Base-by-base conservation (phyloP, 495 filamentous ascomycete genomes). In the Podospora conica region DNA sequence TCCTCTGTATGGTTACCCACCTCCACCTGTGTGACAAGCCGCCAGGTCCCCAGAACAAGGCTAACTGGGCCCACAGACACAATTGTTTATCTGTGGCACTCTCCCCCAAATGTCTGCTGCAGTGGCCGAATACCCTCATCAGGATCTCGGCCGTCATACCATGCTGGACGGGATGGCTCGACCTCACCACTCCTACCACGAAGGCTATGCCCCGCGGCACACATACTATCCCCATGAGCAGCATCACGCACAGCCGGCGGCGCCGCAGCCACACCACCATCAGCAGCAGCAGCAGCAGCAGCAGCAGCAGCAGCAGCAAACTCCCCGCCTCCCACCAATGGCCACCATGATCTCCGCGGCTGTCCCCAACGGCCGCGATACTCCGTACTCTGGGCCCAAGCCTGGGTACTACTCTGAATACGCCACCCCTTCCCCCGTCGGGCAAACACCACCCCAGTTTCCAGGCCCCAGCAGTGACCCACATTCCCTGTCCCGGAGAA, bases 111-210 rank as follows among this genome's bases (percentile, higher is more conserved):
- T 77, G 75, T 76, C 75, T 75, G 40, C 40, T 48, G 74, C 74
- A 70, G 76, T 74, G 58, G 78, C 73, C 70, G 77, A 75, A 63
- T 67, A 74, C 67, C 68, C 74, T 73, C 75, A 73, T 66, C 74
- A 76, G 73, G 70, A 70, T 56, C 74, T 80, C 72, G 74, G 74
- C 70, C 73, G 76, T 74, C 71, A 77, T 77, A 75, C 73, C 74
- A 75, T 79, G 73, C 69, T 79, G 69, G 78, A 80, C 71, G 74
- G 76, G 69, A 82, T 82, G 80, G 76, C 80, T 67, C 79, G 77
- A 73, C 78, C 75, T 68, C 71, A 75, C 66, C 73, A 81, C 64
- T 68, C 68, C 66, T 78, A 77, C 31, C 77, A 78, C 48, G 78
- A 78, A 63, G 73, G 72, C 61, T 81, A 80, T 65, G 71, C 75